Base-by-base conservation (phyloP, 805 yeast species). In the Candida caryicola region DNA sequence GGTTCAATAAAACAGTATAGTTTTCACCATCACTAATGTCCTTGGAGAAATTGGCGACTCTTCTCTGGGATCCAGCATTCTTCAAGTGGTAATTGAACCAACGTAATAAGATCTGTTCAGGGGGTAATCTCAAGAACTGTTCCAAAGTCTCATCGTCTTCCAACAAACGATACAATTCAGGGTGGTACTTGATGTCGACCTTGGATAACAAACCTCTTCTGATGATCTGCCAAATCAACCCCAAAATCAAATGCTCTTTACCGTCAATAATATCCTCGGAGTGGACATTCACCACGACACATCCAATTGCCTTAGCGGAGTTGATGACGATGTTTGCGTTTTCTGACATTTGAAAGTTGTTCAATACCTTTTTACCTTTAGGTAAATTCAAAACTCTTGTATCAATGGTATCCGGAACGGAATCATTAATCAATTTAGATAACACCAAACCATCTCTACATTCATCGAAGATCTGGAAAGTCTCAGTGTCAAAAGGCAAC, bases 221-320 rank as follows among this genome's bases (percentile, higher is more conserved):
- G 52, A 93, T 93, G 55, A 93, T 86, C 71, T 93, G 99, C 98
- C 98, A 90, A 50, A 90, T 83, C 48, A 90, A 73, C 39, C 98
- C 98, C 47, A 91, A 67, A 41, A 90, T 85, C 60, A 90, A 76
- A 63, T 90, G 96, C 57, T 88, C 95, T 52, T 85, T 90, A 52
- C 97, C 97, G 55, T 89, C 97, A 46, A 87, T 82, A 37, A 90
- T 86, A 60, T 89, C 96, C 59, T 89, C 96, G 12, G 97, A 85
- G 53, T 91, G 98, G 35, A 93, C 98, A 58, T 93, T 93, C 36
- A 93, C 98, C 34, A 93, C 98, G 41, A 93, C 85, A 74, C 97
- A 91, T 15, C 99, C 99, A 66, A 93, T 93, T 37, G 98, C 99
- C 69, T 93, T 93, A 21, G 99, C 99, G 2, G 99, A 93, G 64